A percentile compares a stretch with the other conserved stretches of the same genome.
These are phyloP conservation scores for Collybiopsis luxurians DNA, from an alignment of 768 basidiomycete genomes.

Conservation along the genomic window DNA sequence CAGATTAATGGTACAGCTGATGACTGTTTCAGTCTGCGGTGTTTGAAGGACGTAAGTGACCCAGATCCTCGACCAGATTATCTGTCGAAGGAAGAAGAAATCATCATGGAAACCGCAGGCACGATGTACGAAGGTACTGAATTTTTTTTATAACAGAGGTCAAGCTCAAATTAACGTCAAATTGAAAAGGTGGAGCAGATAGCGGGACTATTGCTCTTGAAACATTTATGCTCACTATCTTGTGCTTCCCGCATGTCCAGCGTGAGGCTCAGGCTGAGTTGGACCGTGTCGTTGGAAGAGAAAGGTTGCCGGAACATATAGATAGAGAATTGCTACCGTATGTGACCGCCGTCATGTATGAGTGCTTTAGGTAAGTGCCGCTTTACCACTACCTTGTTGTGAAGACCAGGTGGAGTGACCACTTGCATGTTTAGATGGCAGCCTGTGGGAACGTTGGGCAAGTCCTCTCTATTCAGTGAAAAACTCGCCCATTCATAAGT, in stretches of 20 bases:
- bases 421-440: too few species aligned
- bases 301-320: slow-evolving; percentile 21
- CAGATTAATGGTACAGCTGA: background rate
- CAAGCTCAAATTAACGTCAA: too few species aligned
- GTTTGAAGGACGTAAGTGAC: background rate
- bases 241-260: slow-evolving; percentile 3
- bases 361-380: slow-evolving; percentile 8
- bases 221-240: slow-evolving; percentile 2
- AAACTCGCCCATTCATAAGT: too few species aligned
- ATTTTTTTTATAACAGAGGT: too few species aligned
- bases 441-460: too few species aligned
- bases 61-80: background rate
- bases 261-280: slow-evolving; percentile 11
- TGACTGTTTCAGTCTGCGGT: background rate
- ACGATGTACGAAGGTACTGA: slow-evolving; percentile 2
- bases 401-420: too few species aligned
- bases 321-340: slow-evolving; percentile 26
- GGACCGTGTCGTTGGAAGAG: slow-evolving; percentile 21
- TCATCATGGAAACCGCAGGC: slow-evolving; percentile 4
- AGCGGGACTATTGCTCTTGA: background rate
- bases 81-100: background rate
- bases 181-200: background rate
- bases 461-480: too few species aligned
- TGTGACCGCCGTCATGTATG: slow-evolving; percentile 26
- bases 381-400: too few species aligned